Evolutionary conservation across 129 eudicot genomes (phyloP), one percentile per base, ranked within the genome.

Genomic region (Deinandra increscens): DNA sequence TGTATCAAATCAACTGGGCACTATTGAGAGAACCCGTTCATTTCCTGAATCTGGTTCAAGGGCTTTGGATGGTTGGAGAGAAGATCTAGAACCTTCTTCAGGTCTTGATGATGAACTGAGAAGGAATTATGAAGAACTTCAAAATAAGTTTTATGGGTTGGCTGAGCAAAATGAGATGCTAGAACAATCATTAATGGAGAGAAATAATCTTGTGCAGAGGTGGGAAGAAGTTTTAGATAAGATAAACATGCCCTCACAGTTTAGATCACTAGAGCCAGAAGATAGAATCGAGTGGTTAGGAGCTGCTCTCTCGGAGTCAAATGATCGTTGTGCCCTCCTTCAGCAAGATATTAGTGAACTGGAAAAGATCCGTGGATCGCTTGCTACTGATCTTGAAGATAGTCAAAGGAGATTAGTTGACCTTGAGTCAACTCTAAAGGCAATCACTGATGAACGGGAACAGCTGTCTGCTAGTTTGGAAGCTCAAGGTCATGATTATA

Each of bases 161-260:
- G 99, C 99, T 70, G 99, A 93, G 70, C 99, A 93, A 64, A 93
- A 87, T 67, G 99, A 89, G 80, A 93, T 93, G 97, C 87, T 93
- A 38, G 99, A 93, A 73, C 99, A 93, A 34, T 93, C 99, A 14
- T 81, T 93, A 54, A 83, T 89, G 97, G 95, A 93, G 72, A 75
- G 97, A 79, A 93, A 93, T 79, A 87, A 81, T 54, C 87, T 89
- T 48, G 89, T 93, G 48, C 92, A 81, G 83, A 84, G 87, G 33
- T 93, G 88, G 92, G 99, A 93, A 66, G 99, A 83, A 67, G 82
- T 87, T 73, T 69, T 93, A 81, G 95, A 84, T 68, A 87, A 82
- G 77, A 78, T 89, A 44, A 82, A 81, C 69, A 85, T 88, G 80
- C 97, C 99, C 11, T 63, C 80, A 9, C 92, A 86, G 54, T 72